A percentile compares a stretch with the other conserved stretches of the same genome.
phyloP scores from a whole-genome alignment of 148 eudicot genomes.

The Persicaria maculosa region DNA sequence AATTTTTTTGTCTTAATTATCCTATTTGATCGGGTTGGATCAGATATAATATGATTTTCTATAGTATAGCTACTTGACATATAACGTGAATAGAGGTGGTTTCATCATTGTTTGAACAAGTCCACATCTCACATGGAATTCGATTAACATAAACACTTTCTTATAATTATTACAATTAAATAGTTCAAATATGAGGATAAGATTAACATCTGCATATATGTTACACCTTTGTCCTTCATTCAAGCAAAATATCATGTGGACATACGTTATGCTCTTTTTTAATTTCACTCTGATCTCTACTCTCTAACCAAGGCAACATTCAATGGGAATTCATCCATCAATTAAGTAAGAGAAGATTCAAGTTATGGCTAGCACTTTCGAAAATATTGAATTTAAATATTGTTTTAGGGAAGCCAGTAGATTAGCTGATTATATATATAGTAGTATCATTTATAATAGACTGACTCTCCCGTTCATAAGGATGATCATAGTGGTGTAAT shows the following conservation, averaged over 20 bases:
- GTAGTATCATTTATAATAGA: no score
- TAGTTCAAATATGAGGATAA: neutral
- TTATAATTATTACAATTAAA: neutral
- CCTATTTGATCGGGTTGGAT: no score
- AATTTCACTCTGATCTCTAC: neutral
- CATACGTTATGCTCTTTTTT: neutral
- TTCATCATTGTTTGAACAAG: neutral
- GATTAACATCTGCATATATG: neutral
- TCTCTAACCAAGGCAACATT: neutral
- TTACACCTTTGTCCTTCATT: slow-evolving; percentile 7
- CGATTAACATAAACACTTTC: neutral
- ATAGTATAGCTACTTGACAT: neutral
- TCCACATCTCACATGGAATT: neutral
- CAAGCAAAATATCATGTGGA: neutral
- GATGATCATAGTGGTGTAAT: no score
- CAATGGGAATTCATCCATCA: no score
- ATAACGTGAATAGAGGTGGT: neutral
- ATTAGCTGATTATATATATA: no score
- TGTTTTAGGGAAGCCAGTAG: no score
- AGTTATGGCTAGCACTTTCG: no score
- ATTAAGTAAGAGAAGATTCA: no score
- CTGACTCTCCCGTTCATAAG: no score
- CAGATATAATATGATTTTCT: no score
- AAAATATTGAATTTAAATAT: no score
- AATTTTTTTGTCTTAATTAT: no score